Conservation (phyloP, 192 early-diverging fungal genomes). For the Phlyctochytrium arcticum region DNA sequence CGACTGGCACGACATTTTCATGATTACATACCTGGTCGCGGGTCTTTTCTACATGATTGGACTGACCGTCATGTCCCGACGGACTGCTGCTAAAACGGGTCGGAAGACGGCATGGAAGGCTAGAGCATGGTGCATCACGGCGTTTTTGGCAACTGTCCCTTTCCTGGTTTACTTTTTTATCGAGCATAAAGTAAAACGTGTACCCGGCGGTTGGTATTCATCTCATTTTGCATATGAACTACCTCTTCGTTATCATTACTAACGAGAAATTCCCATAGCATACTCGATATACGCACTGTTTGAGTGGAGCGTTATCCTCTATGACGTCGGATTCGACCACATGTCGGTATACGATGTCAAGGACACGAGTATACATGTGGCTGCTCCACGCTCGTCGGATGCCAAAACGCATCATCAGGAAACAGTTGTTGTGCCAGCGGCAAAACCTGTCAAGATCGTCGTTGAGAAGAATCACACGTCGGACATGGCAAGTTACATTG, state of each 20-base stretch:
- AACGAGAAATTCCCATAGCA: background rate
- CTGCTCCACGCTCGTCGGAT: background rate
- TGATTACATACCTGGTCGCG: slow-evolving; percentile 16
- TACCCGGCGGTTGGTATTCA: slow-evolving; percentile 12
- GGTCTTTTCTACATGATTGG: slow-evolving; percentile 15
- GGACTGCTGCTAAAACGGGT: background rate
- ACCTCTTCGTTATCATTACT: background rate
- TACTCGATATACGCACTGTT: slow-evolving; percentile 14
- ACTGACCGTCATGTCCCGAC: slow-evolving; percentile 1
- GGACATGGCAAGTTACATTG: background rate
- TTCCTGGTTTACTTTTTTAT: slow-evolving; percentile 14
- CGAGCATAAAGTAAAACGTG: slow-evolving; percentile 4
- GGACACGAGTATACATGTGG: slow-evolving; percentile 3
- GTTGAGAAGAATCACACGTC: background rate
- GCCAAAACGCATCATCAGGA: background rate
- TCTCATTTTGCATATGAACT: background rate
- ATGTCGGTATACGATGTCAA: slow-evolving; percentile 2
- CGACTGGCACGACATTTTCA: slow-evolving; percentile 5
- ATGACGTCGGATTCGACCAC: slow-evolving; percentile 16
- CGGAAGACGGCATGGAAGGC: slow-evolving; percentile 12
- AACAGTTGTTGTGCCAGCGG: background rate
- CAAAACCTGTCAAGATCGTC: background rate
- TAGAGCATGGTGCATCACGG: background rate
- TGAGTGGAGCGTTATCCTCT: slow-evolving; percentile 17
- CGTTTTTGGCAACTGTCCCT: background rate